These are phyloP conservation scores for Viola pubescens DNA, from an alignment of 441 rosid genomes.

Conservation along the genomic window DNA sequence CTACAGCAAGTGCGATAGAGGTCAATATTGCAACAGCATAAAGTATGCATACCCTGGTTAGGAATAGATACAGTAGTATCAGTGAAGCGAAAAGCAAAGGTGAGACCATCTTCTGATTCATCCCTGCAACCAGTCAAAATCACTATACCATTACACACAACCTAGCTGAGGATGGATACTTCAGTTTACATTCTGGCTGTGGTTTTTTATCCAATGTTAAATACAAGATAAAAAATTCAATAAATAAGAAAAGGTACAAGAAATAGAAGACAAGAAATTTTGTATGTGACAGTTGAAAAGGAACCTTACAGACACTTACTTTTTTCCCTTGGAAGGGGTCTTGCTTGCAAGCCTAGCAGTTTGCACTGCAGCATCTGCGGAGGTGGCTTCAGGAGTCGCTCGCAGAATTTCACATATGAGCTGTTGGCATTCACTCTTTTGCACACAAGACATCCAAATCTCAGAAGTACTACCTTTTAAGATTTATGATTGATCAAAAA, in stretches of 20 bases:
- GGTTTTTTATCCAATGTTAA: neutral
- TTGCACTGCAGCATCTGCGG: constrained; percentile 95
- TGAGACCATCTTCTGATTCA: constrained; percentile 82
- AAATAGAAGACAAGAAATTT: neutral
- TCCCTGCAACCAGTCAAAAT: constrained; percentile 47
- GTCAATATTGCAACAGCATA: constrained; percentile 11
- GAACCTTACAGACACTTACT: constrained; percentile 36
- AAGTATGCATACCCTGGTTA: constrained; percentile 67
- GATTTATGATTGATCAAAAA: constrained; percentile 2
- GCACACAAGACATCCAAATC: constrained; percentile 19
- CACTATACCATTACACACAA: neutral
- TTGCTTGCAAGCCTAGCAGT: constrained; percentile 94
- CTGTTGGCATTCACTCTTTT: constrained; percentile 98
- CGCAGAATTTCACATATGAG: constrained; percentile 96
- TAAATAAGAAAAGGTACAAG: constrained; percentile 1
- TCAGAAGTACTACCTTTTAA: constrained; percentile 9
- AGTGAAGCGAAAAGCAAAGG: constrained; percentile 93
- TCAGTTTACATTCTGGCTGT: neutral
- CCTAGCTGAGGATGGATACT: neutral
- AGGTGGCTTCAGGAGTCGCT: constrained; percentile 98
- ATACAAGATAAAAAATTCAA: neutral
- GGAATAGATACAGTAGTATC: constrained; percentile 71
- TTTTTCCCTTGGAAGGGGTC: constrained; percentile 65
- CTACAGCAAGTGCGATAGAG: neutral
- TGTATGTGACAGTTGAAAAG: neutral